Conservation (phyloP, 371 early-diverging fungal genomes). For the Modicella reniformis region DNA sequence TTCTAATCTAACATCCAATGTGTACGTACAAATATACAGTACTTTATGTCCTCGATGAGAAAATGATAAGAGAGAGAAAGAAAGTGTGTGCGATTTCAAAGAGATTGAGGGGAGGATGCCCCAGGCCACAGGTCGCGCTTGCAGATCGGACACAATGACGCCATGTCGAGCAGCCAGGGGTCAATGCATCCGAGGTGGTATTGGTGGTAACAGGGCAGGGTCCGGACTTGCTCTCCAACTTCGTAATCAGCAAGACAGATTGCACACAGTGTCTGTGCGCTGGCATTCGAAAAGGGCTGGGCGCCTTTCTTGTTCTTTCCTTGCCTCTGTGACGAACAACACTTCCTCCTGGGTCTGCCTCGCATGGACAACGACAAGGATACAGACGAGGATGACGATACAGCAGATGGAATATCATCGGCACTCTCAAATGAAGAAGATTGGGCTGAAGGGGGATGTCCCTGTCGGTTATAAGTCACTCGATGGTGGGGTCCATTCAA, state of each 20-base stretch:
- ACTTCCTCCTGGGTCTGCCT: neutral
- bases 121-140: constrained; percentile 43
- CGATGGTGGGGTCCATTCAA: constrained; percentile 18
- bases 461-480: constrained; percentile 4
- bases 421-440: neutral
- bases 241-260: constrained; percentile 81
- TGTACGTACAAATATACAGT: too few relatives aligned
- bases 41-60: too few relatives aligned
- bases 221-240: constrained; percentile 70
- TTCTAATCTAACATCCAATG: too few relatives aligned
- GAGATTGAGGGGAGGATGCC: neutral
- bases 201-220: constrained; percentile 78
- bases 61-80: constrained; percentile 5
- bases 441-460: neutral
- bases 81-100: neutral
- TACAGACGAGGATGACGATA: neutral
- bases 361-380: neutral
- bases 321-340: neutral
- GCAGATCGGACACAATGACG: constrained; percentile 48
- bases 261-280: constrained; percentile 50
- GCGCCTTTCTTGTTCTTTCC: constrained; percentile 2
- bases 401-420: neutral
- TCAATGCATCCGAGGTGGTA: constrained; percentile 86
- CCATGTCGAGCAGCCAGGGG: constrained; percentile 66
- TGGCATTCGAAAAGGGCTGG: constrained; percentile 47